A percentile compares a stretch with the other conserved stretches of the same genome.
phyloP scores from a whole-genome alignment of 495 filamentous ascomycete genomes.

The Sporormia fimetaria region DNA sequence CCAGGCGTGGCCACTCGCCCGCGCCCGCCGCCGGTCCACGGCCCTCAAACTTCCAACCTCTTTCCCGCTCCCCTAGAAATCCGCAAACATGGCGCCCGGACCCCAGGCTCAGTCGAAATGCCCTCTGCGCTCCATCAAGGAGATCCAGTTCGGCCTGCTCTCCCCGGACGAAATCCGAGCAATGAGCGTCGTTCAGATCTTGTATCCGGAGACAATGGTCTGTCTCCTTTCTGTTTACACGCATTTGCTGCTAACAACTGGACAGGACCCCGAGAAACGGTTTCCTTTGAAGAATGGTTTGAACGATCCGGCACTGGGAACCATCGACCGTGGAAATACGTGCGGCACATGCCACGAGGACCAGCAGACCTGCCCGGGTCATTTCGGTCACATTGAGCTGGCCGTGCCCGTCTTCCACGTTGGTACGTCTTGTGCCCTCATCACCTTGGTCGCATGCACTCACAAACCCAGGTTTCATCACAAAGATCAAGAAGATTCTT shows the following conservation, averaged over 20 bases:
- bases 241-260: constrained; percentile 4
- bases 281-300: constrained; percentile 78
- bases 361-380: constrained; percentile 89
- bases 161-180: constrained; percentile 96
- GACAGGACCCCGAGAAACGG: constrained; percentile 71
- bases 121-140: constrained; percentile 87
- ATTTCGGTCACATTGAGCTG: constrained; percentile 96
- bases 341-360: constrained; percentile 91
- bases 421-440: constrained; percentile 34
- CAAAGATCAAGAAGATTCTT: constrained; percentile 93
- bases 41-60: not conserved
- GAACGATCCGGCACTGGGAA: constrained; percentile 88
- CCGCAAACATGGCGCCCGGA: constrained; percentile 71
- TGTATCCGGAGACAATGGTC: constrained; percentile 95
- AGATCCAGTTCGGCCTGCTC: constrained; percentile 96
- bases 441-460: constrained; percentile 20
- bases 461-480: constrained; percentile 64
- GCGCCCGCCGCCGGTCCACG: constrained; percentile 1
- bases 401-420: constrained; percentile 91
- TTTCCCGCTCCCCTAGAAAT: constrained; percentile 1
- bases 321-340: constrained; percentile 84
- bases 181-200: constrained; percentile 86
- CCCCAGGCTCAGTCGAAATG: constrained; percentile 54
- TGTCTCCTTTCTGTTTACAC: constrained; percentile 19
- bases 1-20: constrained; percentile 13